A percentile compares a stretch with the other conserved stretches of the same genome.
These are phyloP conservation scores for Alopecurus myosuroides DNA, from an alignment of 176 grass and related monocot species.

Conservation along the genomic window DNA sequence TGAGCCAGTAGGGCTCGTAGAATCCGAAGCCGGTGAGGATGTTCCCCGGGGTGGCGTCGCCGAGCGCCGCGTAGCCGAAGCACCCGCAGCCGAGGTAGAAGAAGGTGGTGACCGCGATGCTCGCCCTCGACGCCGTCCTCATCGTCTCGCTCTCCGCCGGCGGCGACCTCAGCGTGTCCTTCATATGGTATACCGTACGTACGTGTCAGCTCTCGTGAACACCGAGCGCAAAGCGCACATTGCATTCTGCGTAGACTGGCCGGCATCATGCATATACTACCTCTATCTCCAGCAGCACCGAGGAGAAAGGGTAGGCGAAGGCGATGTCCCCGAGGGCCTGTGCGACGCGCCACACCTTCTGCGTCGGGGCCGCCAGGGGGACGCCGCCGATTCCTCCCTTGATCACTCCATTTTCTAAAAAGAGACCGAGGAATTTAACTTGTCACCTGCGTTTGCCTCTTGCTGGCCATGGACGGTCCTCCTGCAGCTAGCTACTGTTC, in stretches of 20 bases:
- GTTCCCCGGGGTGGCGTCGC: constrained; percentile 75
- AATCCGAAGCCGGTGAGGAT: constrained; percentile 84
- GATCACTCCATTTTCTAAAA: constrained; percentile 59
- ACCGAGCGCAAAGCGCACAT: no score
- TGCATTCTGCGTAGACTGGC: no score
- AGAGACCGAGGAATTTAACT: not conserved
- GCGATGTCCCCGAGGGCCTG: constrained; percentile 85
- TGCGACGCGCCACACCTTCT: constrained; percentile 75
- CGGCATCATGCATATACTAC: no score
- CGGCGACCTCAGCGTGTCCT: constrained; percentile 72
- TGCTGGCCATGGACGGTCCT: not conserved
- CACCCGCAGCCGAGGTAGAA: constrained; percentile 81
- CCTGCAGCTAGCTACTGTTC: no score
- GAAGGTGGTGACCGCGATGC: constrained; percentile 56
- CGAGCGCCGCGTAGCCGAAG: constrained; percentile 87
- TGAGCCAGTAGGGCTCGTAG: constrained; percentile 93
- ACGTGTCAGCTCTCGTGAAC: no score
- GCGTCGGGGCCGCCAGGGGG: constrained; percentile 28
- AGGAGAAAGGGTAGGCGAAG: constrained; percentile 82
- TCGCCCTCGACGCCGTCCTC: constrained; percentile 51
- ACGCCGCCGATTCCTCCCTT: constrained; percentile 52
- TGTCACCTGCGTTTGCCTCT: not conserved
- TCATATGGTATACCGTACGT: no score
- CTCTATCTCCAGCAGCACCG: constrained; percentile 72
- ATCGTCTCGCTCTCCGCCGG: constrained; percentile 73